Base-by-base conservation (phyloP, 2,329 filamentous ascomycete genomes). In the Fusarium agapanthi region DNA sequence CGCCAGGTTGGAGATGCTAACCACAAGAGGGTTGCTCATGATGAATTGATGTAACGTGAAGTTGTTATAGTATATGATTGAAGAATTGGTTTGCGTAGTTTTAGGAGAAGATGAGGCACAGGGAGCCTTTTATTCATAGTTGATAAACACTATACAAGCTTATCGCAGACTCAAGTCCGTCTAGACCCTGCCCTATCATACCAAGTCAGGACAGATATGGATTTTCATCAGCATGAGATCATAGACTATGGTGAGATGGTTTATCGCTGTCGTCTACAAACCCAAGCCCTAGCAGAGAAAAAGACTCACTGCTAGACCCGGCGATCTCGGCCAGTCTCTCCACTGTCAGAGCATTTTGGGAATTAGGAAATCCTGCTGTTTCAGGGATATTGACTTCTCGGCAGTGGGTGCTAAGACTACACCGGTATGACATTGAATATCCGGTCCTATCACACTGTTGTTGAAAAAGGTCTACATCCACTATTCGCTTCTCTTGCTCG, bases 1-100 rank as follows among this genome's bases (percentile, higher is more conserved):
- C 40, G 65, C 70, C 15, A 66, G 37, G n/a, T 73, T 75, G 12
- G 70, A 55, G 34, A 76, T 62, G 38, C 66, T 66, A 35, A 73
- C 58, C 61, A 67, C 57, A 7, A 70, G 67, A 3, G 74, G 69
- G 30, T 50, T 76, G 26, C 65, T 72, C 74, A 76, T 76, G 50
- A 32, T 61, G 30, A 10, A 32, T 11, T 16, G 14, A 18, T 32
- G 30, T 12, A 7, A 22, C 9, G 10, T 15, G 0, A 22, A n/a
- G 37, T 9, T 57, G 13, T 5, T 28, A 7, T 14, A 16, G 53
- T 56, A 30, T 14, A 22, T 2, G 32, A 44, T 43, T 16, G 22
- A 38, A 13, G 18, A 35, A 55, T n/a, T n/a, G n/a, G n/a, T n/a
- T n/a, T n/a, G n/a, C n/a, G n/a, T n/a, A n/a, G n/a, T n/a, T n/a